Evolutionary conservation across 1,284 basidiomycete species (phyloP), one percentile per base, ranked within the genome.

Genomic region (Moniliophthora roreri): DNA sequence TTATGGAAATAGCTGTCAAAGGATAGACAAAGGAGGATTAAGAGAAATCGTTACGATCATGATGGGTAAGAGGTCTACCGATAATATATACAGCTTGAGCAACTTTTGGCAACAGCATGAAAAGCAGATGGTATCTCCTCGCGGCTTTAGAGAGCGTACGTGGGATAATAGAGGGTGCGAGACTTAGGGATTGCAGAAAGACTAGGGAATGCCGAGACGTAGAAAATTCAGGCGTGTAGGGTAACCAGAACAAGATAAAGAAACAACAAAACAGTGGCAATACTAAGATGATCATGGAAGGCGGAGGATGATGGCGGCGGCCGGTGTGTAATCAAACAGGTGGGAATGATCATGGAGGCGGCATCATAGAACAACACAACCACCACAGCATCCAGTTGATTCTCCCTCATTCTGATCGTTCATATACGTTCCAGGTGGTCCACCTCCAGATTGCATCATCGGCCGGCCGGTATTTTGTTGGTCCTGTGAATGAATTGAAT

Each of bases 291-390:
- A 16, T 18, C 18, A 41, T 16, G 21, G 59, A 42, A 56, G 48
- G 52, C 49, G 39, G 53, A 41, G 13, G n/a, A 50, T 35, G 45
- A 40, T 36, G 46, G 39, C 18, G 40, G 47, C 36, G 23, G 45
- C 32, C 49, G 38, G 48, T 55, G 55, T 16, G 7, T 18, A 13
- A 24, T 45, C 16, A 45, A 37, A 36, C 11, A 5, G 32, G 40
- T 34, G 20, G 42, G 3, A 37, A 24, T n/a, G n/a, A n/a, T n/a
- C n/a, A n/a, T n/a, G n/a, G n/a, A n/a, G n/a, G n/a, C n/a, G 16
- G n/a, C 16, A 49, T 70, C 71, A 84, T 57, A 83, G 73, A 28
- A 85, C 71, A 38, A 84, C 79, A 59, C 83, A 85, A 41, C 79
- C 74, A 32, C 73, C 67, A 60, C 83, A 85, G 69, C 83, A 85